Evolutionary conservation across 2,329 filamentous ascomycete species (phyloP).

Genomic region (Fusarium circinatum): DNA sequence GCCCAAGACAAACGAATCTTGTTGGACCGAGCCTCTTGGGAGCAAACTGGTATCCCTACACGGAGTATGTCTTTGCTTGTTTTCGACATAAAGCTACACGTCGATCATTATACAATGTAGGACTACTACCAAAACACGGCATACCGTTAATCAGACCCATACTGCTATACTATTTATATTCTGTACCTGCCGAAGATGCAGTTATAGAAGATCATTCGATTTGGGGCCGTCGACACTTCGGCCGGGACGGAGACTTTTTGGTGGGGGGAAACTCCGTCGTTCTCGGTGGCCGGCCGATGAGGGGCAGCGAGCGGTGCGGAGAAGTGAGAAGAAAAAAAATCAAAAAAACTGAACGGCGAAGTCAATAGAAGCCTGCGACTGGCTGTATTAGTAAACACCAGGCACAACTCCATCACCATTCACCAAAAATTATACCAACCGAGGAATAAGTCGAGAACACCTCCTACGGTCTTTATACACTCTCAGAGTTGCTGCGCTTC

Average conservation of each 20-base stretch:
- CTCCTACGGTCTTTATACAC: not conserved
- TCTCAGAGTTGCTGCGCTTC: not conserved
- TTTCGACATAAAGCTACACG: not conserved
- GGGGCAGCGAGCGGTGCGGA: constrained; percentile 31
- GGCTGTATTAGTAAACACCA: constrained; percentile 33
- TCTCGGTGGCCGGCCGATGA: constrained; percentile 32
- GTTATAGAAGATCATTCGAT: not conserved
- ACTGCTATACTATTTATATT: not conserved
- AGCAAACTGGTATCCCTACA: not conserved
- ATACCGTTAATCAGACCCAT: not conserved
- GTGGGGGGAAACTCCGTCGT: constrained; percentile 18
- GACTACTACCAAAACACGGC: not conserved
- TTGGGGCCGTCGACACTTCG: constrained; percentile 1
- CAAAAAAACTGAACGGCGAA: constrained; percentile 10
- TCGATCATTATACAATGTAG: not conserved
- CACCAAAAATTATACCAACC: constrained; percentile 17
- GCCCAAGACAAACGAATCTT: not conserved
- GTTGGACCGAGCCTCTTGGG: not conserved
- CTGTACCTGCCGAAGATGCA: not conserved
- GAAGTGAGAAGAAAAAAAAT: constrained; percentile 13
- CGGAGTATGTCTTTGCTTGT: not conserved
- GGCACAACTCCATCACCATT: constrained; percentile 33
- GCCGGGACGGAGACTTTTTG: constrained; percentile 8
- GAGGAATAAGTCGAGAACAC: not conserved
- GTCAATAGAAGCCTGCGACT: constrained; percentile 20